Evolutionary conservation across 1,284 basidiomycete genomes (phyloP).

Genomic region (Rhodotorula sp.): DNA sequence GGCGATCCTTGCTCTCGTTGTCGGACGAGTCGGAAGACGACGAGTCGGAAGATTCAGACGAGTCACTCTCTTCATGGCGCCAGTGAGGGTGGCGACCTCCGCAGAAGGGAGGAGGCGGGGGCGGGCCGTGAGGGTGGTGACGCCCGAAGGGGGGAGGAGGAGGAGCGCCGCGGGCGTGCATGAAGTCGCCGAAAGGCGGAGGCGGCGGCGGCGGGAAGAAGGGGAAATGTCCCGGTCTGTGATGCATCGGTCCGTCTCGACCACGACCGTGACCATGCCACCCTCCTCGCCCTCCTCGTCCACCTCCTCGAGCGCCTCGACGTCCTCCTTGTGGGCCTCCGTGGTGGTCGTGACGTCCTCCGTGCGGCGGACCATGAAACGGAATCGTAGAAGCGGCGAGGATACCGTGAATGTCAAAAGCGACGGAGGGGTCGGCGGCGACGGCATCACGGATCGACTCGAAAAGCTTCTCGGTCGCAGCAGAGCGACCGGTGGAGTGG

Average conservation of each 20-base stretch:
- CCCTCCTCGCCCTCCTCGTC: background rate
- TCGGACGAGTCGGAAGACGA: too few species aligned
- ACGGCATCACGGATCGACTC: constrained; percentile 1
- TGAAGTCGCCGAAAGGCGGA: too few species aligned
- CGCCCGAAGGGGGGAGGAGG: too few species aligned
- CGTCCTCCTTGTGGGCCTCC: background rate
- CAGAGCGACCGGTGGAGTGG: background rate
- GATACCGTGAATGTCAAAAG: background rate
- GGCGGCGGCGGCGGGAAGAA: too few species aligned
- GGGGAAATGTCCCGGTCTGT: too few species aligned
- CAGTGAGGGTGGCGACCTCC: background rate
- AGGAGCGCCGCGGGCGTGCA: too few species aligned
- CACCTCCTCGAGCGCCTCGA: background rate
- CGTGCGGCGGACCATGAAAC: background rate
- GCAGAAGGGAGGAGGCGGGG: background rate
- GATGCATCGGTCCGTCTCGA: too few species aligned
- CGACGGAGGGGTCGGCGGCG: constrained; percentile 4
- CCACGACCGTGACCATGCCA: too few species aligned
- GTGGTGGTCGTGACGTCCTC: background rate
- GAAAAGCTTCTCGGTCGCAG: constrained; percentile 4
- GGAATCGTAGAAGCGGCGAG: background rate
- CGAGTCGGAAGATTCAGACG: too few species aligned
- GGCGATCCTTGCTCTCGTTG: too few species aligned
- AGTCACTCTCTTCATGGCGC: too few species aligned
- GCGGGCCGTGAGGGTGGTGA: background rate